Conservation (phyloP, 805 yeast species). For the Starmerella roubikii region DNA sequence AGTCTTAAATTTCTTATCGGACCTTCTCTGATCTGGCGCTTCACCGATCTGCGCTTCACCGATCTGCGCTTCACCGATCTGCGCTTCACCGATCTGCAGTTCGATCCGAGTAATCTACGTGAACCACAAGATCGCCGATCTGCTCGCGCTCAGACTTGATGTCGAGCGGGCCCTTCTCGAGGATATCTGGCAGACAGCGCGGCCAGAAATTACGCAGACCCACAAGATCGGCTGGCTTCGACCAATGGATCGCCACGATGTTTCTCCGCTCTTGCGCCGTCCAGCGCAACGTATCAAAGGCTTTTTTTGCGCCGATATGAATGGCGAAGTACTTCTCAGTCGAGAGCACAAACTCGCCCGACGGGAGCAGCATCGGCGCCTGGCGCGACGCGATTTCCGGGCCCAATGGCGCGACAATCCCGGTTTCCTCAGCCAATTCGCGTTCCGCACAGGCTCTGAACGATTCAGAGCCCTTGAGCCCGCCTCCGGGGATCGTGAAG, state of each 20-base stretch:
- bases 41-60: too few species aligned
- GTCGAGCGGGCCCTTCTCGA: constrained; percentile 2
- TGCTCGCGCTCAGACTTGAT: constrained; percentile 10
- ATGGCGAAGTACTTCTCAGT: constrained; percentile 15
- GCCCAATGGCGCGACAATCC: constrained; percentile 4
- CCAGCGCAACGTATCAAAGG: constrained; percentile 10
- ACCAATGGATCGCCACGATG: constrained; percentile 11
- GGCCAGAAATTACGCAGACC: constrained; percentile 14
- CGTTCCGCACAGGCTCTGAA: constrained; percentile 13
- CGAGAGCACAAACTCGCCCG: constrained; percentile 14
- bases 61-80: too few species aligned
- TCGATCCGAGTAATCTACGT: constrained; percentile 4
- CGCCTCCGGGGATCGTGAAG: constrained; percentile 18
- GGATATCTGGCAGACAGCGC: constrained; percentile 7
- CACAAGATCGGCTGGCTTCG: constrained; percentile 7
- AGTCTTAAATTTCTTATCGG: too few species aligned
- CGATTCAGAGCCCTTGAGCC: constrained; percentile 7
- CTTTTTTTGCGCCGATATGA: background rate
- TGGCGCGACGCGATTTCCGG: constrained; percentile 9
- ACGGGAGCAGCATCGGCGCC: constrained; percentile 15
- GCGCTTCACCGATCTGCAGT: too few species aligned
- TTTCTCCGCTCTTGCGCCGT: constrained; percentile 9
- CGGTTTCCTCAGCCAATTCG: constrained; percentile 18
- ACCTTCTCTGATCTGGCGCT: too few species aligned
- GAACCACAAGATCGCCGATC: constrained; percentile 11